Conservation (phyloP, 768 basidiomycete genomes). For the Panaeolus cyanescens region DNA sequence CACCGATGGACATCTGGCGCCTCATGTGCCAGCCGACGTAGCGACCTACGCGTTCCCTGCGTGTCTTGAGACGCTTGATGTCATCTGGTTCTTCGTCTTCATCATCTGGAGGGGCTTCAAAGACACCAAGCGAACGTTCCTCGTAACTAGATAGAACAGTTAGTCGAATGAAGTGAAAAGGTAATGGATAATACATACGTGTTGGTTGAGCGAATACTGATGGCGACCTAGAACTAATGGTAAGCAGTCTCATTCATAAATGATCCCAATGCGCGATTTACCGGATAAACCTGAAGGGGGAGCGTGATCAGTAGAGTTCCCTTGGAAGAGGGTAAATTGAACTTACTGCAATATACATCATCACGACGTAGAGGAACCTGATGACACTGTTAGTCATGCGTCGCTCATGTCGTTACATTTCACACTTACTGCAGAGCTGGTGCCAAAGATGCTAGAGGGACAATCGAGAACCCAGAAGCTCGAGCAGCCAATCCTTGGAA, state of each 20-base stretch:
- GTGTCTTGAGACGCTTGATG: conserved; percentile 31
- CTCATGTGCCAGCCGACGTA: conserved; percentile 61
- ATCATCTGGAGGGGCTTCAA: conserved; percentile 52
- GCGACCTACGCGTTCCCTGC: conserved; percentile 45
- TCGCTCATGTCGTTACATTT: background rate
- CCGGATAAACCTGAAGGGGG: conserved; percentile 41
- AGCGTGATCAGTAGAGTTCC: background rate
- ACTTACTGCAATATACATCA: conserved; percentile 74
- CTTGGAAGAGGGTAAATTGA: conserved; percentile 2
- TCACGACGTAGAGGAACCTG: conserved; percentile 71
- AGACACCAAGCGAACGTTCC: conserved; percentile 70
- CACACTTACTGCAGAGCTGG: conserved; percentile 67
- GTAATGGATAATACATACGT: conserved; percentile 38
- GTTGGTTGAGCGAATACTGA: conserved; percentile 69
- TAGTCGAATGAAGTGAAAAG: background rate
- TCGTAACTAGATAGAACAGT: conserved; percentile 50
- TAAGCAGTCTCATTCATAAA: background rate
- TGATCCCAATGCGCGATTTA: conserved; percentile 16
- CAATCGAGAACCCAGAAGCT: conserved; percentile 54
- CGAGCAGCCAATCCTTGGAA: conserved; percentile 57
- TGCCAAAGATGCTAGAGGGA: conserved; percentile 49
- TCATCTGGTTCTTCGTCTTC: conserved; percentile 50
- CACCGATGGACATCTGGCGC: conserved; percentile 59
- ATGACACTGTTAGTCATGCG: background rate
- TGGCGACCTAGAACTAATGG: conserved; percentile 38